Conservation (phyloP, 768 basidiomycete genomes). For the Omphalotus guepiniiformis region DNA sequence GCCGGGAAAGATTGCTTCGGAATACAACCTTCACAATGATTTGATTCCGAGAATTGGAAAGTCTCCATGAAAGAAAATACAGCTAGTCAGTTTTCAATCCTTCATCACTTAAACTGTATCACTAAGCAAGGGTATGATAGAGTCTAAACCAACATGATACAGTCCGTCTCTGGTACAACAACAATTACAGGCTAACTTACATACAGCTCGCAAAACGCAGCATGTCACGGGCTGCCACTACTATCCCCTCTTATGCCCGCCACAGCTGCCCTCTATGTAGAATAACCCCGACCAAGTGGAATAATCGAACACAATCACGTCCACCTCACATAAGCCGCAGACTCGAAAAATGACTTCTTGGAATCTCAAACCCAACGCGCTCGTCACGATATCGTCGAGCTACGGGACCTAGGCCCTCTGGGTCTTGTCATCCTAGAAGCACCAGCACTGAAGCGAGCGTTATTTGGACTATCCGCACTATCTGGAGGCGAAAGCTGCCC, state of each 20-base stretch:
- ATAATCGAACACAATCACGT: not conserved
- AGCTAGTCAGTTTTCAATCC: too few relatives aligned
- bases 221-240: not conserved
- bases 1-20: too few relatives aligned
- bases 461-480: not conserved
- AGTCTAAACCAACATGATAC: too few relatives aligned
- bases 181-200: too few relatives aligned
- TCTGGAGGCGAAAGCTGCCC: constrained; percentile 4
- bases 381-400: constrained; percentile 4
- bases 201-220: too few relatives aligned
- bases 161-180: too few relatives aligned
- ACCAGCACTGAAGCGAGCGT: not conserved
- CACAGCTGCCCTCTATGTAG: not conserved
- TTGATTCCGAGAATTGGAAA: too few relatives aligned
- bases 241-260: not conserved
- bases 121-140: too few relatives aligned
- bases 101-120: too few relatives aligned
- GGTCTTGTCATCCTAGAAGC: not conserved
- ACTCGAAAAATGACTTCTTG: not conserved
- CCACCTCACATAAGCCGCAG: not conserved
- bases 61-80: too few relatives aligned
- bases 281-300: not conserved
- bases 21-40: too few relatives aligned
- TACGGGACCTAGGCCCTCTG: constrained; percentile 2
- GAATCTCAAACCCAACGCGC: too few relatives aligned